Evolutionary conservation across 257 asterid species (phyloP), one percentile per base, ranked within the genome.

Genomic region (Solanum raphanifolium): DNA sequence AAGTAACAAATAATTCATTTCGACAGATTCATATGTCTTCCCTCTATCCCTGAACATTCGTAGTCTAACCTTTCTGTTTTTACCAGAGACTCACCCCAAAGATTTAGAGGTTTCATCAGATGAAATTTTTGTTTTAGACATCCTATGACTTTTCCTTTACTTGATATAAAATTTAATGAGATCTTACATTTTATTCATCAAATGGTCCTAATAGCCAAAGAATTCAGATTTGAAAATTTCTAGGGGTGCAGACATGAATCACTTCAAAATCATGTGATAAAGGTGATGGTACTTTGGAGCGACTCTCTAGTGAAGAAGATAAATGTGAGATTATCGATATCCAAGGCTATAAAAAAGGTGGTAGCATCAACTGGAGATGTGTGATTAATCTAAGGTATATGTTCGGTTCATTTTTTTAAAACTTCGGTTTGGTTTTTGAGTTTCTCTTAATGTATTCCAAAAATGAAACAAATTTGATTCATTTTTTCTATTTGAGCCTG

Each of bases 291-390:
- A 46, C 72, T 12, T 20, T 88, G 72, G 87, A 52, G 71, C 68
- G 36, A 74, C 86, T 79, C 31, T 7, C 39, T 38, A 31, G 43
- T 12, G 90, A 87, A 38, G 89, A 83, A 36, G 83, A 86, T 85
- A 81, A 65, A 38, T 58, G 21, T 9, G 84, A 73, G 39, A 35
- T 6, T 34, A 16, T 69, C 41, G 9, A 65, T 6, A 36, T 86
- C 62, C 52, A 74, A 43, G 52, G 52, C 9, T 73, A 87, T 58
- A 84, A 27, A 32, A 23, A 48, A 20, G 15, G 38, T 6, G 91
- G 88, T 18, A 83, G 88, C 83, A 75, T 91, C 23, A 89, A 91
- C 46, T 91, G 89, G 91, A 91, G 69, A 55, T 89, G 86, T 91
- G 75, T 90, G n/a, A 91, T 62, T 62, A 58, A 7, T 58, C 62